These are phyloP conservation scores for Penicillium hesseltinei DNA, from an alignment of 2,329 filamentous ascomycete species.

Conservation along the genomic window DNA sequence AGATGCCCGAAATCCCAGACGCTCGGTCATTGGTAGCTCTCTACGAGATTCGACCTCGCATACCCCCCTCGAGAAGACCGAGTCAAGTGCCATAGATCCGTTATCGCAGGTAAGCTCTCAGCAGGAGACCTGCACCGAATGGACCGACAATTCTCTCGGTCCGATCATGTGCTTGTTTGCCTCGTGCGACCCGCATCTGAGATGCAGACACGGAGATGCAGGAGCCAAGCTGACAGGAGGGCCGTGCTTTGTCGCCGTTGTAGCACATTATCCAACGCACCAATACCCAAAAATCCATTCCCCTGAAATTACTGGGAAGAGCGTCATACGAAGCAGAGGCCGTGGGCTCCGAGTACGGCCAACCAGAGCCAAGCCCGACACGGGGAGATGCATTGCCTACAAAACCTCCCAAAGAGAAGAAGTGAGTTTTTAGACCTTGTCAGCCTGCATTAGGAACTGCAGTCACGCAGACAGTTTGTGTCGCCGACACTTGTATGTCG, in stretches of 20 bases:
- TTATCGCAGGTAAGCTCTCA: slow-evolving; percentile 59
- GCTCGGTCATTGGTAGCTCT: slow-evolving; percentile 21
- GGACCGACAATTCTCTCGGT: not conserved
- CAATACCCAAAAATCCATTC: slow-evolving; percentile 60
- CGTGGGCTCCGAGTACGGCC: slow-evolving; percentile 35
- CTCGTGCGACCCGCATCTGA: not conserved
- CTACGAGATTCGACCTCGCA: slow-evolving; percentile 28
- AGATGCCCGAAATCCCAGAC: slow-evolving; percentile 27
- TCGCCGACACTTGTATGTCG: not conserved
- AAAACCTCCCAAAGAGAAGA: slow-evolving; percentile 59
- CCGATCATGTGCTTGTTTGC: slow-evolving; percentile 4
- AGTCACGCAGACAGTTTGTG: slow-evolving; percentile 1
- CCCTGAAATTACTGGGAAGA: slow-evolving; percentile 42
- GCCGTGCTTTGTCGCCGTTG: slow-evolving; percentile 1
- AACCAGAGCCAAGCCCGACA: slow-evolving; percentile 30
- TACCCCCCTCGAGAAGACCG: slow-evolving; percentile 29
- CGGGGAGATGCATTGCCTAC: slow-evolving; percentile 33
- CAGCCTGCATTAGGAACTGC: not conserved
- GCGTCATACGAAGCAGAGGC: slow-evolving; percentile 44
- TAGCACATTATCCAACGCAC: slow-evolving; percentile 67
- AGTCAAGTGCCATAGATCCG: slow-evolving; percentile 59
- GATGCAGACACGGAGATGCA: slow-evolving; percentile 4
- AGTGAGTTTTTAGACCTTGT: slow-evolving; percentile 48
- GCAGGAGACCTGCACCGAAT: not conserved
- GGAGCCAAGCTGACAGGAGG: slow-evolving; percentile 7